Evolutionary conservation across 2,329 filamentous ascomycete species (phyloP), one percentile per base, ranked within the genome.

Genomic region (Exophiala calicioides): DNA sequence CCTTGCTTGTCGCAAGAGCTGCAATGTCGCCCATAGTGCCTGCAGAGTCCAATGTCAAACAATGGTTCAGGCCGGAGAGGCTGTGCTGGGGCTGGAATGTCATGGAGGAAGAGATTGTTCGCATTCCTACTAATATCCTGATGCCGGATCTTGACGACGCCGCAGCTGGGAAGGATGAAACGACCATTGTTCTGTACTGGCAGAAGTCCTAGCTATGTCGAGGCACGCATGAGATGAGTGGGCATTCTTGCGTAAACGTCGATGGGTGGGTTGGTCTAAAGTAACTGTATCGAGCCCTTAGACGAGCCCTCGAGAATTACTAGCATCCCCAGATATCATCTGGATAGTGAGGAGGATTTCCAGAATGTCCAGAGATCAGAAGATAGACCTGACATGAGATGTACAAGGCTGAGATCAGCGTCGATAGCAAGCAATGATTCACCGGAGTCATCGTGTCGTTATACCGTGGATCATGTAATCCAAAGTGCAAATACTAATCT

Each of bases 11-110:
- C 15, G 43, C 54, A 8, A 16, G 48, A 15, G 48, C 30, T 26
- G 43, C 38, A 1, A 33, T 57, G 21, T 53, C 44, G 3, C 50
- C 45, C 5, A 41, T 19, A 12, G 36, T 47, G 29, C 47, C 47
- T 6, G 40, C 38, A 6, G 53, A 50, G 9, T 51, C 42, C 13
- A 43, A 21, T 16, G 15, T 46, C 27, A 54, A 56, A 19, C 44
- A 47, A 13, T 57, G 54, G 54, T 40, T 58, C 34, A 40, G 43
- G 19, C 55, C 55, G 24, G 41, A 55, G 24, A 48, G 48, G 23
- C 39, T 73, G 35, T 66, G 68, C 34, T 73, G 71, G 70, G 66
- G 67, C 18, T 72, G 68, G 64, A 64, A 65, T 48, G 61, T 70
- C 32, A 61, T 62, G 30, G 64, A 70, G 38, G 64, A 70, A 30